Evolutionary conservation across 148 eudicot genomes (phyloP), one percentile per base, ranked within the genome.

Genomic region (Rhododendron henanense): DNA sequence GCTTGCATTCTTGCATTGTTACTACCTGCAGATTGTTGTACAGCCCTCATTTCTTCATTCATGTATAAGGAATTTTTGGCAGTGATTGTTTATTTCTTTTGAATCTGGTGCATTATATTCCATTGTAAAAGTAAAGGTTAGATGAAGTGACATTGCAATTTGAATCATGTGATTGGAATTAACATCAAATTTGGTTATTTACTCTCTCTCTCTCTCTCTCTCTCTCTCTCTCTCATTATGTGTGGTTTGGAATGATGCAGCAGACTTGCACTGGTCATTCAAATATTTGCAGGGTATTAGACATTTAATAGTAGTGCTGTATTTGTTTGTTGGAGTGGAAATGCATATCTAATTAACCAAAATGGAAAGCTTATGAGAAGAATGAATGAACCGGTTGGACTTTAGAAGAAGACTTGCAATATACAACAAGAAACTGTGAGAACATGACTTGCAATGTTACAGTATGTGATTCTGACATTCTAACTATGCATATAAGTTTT

Each of bases 41-140:
- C 93, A 91, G 93, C 87, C 87, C 86, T 89, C 93, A 91, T 89
- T 89, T 88, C 91, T 80, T 91, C 90, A 91, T 91, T 91, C 93
- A 86, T 89, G 65, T 91, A 88, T 90, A 89, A 91, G 88, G 89
- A 88, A 91, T 28, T 91, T 91, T 91, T 89, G 90, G 86, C 85
- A 87, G 81, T 28, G 84, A n/a, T 75, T 50, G 33, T 76, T 53
- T 48, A 50, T 84, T 39, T 48, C 18, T 75, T n/a, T 31, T n/a
- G 51, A 48, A 11, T 48, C 76, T 84, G 80, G 47, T 74, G 45
- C 80, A 33, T 44, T 47, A n/a, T 7, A 53, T 84, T 84, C 45
- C 81, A 53, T 53, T 84, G 81, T 84, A 84, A 84, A 81, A n/a
- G 86, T 84, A 76, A 53, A 82, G 15, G 67, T 75, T 37, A 51